Evolutionary conservation across 805 yeast species (phyloP).

Genomic region (Candida michaelii): DNA sequence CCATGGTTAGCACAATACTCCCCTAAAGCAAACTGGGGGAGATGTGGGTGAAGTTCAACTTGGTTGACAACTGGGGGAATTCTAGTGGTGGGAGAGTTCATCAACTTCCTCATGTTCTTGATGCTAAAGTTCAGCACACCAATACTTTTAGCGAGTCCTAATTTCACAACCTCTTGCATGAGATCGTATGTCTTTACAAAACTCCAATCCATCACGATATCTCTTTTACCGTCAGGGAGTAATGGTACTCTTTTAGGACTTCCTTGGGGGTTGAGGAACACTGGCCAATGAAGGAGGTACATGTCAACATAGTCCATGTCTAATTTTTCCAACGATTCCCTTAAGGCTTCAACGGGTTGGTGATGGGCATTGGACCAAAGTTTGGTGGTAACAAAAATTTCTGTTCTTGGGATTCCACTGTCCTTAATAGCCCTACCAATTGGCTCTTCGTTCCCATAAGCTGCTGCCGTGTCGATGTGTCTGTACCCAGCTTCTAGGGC

Average conservation of each 20-base stretch:
- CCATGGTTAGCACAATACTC: conserved; percentile 44
- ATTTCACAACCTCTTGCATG: conserved; percentile 56
- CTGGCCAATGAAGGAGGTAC: conserved; percentile 82
- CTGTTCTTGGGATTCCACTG: conserved; percentile 61
- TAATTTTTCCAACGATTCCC: conserved; percentile 58
- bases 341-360: conserved; percentile 52
- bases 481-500: conserved; percentile 67
- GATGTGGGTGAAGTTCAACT: conserved; percentile 62
- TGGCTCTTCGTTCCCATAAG: conserved; percentile 63
- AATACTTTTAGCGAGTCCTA: conserved; percentile 60
- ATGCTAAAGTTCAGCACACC: conserved; percentile 77
- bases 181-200: conserved; percentile 53
- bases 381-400: conserved; percentile 71
- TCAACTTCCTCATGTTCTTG: conserved; percentile 41
- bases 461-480: conserved; percentile 77
- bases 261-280: conserved; percentile 40
- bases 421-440: conserved; percentile 58
- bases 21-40: conserved; percentile 48
- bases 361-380: conserved; percentile 58
- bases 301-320: conserved; percentile 77
- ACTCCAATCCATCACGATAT: conserved; percentile 31
- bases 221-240: conserved; percentile 35
- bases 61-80: conserved; percentile 71
- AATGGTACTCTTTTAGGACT: conserved; percentile 33
- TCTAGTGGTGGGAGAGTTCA: conserved; percentile 47